Evolutionary conservation across 2,329 filamentous ascomycete genomes (phyloP), one percentile per base, ranked within the genome.

Genomic region (Pseudocercospora pini-densiflorae): DNA sequence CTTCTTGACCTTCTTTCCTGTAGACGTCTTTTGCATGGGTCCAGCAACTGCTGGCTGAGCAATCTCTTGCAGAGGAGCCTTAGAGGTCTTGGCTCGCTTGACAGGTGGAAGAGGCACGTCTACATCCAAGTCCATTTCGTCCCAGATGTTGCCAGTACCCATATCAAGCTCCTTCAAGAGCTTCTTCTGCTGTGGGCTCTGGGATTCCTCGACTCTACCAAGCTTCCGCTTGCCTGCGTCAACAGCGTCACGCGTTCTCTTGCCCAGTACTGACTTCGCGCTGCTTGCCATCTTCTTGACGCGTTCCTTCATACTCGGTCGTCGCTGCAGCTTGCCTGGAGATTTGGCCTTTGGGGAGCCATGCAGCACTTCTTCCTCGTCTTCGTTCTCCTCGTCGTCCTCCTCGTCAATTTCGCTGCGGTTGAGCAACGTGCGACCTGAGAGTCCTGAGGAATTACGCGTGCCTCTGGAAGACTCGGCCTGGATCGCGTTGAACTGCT

Each of bases 1-100:
- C 71, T 89, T 89, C 82, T 97, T 97, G 60, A 83, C 80, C 43
- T 82, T 84, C 63, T 85, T 81, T 27, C 73, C 74, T 51, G 68
- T 64, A 3, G 73, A 70, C 9, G 72, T 71, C 65, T 75, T 76
- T 21, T 73, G 69, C 31, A 73, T 62, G 8, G 72, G 73, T n/a
- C 69, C 68, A 19, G 72, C 70, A 7, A 69, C 61, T 31, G 66
- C 54, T 12, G 71, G 59, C 59, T 70, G 70, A 9, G 73, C 63
- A 27, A 74, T 62, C 36, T 74, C 71, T 47, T 69, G 70, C 8
- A 69, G 59, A 3, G 67, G 63, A 24, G 67, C 68, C 55, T 71
- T 72, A 19, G 51, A 62, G 1, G 59, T 71, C 66, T 72, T 73
- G 23, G 71, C 64, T 36, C 73, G 74, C 67, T 76, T 77, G n/a